Conservation (phyloP, 148 eudicot species). For the Euryodendron excelsum region DNA sequence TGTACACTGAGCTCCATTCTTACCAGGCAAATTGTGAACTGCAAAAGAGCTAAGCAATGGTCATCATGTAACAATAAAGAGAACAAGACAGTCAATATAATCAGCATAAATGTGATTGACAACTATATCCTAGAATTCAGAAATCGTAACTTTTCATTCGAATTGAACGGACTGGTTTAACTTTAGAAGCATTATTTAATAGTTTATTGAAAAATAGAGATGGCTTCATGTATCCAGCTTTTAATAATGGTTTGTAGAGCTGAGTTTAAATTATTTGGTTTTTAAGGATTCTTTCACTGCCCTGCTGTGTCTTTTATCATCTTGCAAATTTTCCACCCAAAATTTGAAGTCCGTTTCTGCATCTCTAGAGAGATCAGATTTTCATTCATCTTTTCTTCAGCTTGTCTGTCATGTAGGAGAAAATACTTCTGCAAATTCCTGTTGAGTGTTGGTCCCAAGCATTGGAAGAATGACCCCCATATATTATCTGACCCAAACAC, state of each 20-base stretch:
- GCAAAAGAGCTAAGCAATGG: constrained; percentile 23
- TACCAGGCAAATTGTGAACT: constrained; percentile 43
- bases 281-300: neutral
- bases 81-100: neutral
- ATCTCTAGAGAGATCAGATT: neutral
- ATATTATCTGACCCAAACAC: neutral
- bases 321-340: neutral
- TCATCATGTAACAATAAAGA: constrained; percentile 2
- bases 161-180: neutral
- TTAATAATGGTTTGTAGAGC: neutral
- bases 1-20: constrained; percentile 42
- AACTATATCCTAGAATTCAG: neutral
- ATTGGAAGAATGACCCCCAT: neutral
- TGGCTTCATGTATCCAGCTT: neutral
- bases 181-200: neutral
- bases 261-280: neutral
- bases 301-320: neutral
- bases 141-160: neutral
- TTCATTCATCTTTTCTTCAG: neutral
- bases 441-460: neutral
- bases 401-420: neutral
- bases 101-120: neutral
- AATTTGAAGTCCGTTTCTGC: neutral
- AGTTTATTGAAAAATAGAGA: no score
- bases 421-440: neutral